Evolutionary conservation across 352 stramenopile genomes (phyloP), one percentile per base, ranked within the genome.

Genomic region (Globisporangium cederbergense): DNA sequence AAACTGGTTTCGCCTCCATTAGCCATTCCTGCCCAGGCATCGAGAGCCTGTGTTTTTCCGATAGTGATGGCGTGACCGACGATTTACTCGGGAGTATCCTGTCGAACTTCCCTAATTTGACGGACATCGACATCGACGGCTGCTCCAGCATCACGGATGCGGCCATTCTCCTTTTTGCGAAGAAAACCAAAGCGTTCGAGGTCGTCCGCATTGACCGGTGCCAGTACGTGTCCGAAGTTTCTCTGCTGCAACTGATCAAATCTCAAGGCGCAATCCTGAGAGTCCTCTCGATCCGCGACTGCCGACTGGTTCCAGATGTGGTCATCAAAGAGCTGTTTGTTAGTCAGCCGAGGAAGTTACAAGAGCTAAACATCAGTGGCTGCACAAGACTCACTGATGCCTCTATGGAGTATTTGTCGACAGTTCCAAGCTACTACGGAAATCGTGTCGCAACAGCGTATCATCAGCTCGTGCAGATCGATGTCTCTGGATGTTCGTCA

Each of bases 101-200:
- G 8, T 58, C 66, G 0, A 62, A 59, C 9, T 83, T 92, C 47
- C 52, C 72, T 0, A 59, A 54, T 2, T 64, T 95, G 16, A 72
- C 64, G 2, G 67, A 46, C 18, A 58, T 95, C 13, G 71, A 88
- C 43, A 42, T 93, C 1, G 71, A 67, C 8, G 72, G 72, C 0
- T 95, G 86, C 47, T 50, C 60, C 5, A 62, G 70, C n/a, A 42
- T 92, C n/a, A 95, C 83, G 0, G 78, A 95, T 46, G 66, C 69
- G 2, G 78, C 72, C 0, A 22, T 93, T 5, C 7, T 66, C 0
- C 52, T 83, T 3, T 20, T 89, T 6, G 7, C 75, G n/a, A 90
- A 87, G 67, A 75, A 67, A 32, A 28, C 52, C 1, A 72, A 58
- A 28, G 66, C 50, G 2, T 63, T 93, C 0, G 64, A 82, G 20